Evolutionary conservation across 2,329 filamentous ascomycete genomes (phyloP), one percentile per base, ranked within the genome.

Genomic region (Paraphaeosphaeria minitans): DNA sequence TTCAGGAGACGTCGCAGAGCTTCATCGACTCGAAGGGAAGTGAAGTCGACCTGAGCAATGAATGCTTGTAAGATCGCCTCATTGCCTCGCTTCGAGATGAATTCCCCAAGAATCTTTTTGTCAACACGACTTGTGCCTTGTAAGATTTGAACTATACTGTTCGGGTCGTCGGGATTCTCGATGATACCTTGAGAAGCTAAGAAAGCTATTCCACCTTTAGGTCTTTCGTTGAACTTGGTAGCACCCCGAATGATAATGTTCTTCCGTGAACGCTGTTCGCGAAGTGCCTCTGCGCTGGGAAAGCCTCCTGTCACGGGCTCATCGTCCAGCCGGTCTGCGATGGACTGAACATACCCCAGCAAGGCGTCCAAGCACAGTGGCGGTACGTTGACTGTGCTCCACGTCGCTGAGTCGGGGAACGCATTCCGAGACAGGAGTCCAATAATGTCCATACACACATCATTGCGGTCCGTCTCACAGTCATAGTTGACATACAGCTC

Each of bases 401-500:
- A 99, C 6, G 93, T 97, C 6, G 94, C 95, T 9, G 95, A 97
- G 75, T 99, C 95, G 0, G 95, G 96, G 64, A 99, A 90, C 2
- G 95, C 95, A 75, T 97, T 99, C 58, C 95, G 87, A 21, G 95
- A 94, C 16, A 99, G 81, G 35, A 99, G 84, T 0, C 95, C 94
- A 60, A 99, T 87, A 85, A 98, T 90, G 72, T 99, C 96, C 79
- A 97, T 91, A 71, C 95, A 99, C 5, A 99, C 80, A 78, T 99
- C 95, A 53, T 89, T 89, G 51, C 93, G 87, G 72, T 99, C 92
- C 53, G 92, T 88, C 71, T 98, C 93, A 71, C 94, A 99, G 76
- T 99, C 95, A 73, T 98, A 99, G 77, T 99, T 99, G 77, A 98
- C 88, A 74, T 97, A 99, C 8, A 99, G 83, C 76, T 99, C 96